phyloP scores from a whole-genome alignment of 2,329 filamentous ascomycete genomes.

The Bimuria novae-zelandiae region DNA sequence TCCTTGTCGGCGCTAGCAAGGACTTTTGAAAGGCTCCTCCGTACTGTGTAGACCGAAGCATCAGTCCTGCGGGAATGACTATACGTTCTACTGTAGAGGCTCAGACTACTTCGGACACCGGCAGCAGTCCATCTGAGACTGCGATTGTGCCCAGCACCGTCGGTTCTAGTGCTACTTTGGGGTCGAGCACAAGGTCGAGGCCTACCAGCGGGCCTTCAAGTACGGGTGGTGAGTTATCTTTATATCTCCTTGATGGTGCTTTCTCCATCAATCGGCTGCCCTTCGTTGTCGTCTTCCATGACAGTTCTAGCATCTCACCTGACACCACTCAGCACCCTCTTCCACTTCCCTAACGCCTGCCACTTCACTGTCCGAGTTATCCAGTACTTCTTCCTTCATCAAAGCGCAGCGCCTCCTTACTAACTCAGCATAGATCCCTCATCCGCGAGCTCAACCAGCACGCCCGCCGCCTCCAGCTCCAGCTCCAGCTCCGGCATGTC shows the following conservation, averaged over 20 bases:
- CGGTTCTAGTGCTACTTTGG: not conserved
- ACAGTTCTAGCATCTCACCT: not conserved
- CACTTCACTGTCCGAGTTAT: not conserved
- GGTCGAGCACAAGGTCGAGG: slow-evolving; percentile 5
- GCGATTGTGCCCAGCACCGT: not conserved
- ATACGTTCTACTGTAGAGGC: slow-evolving; percentile 14
- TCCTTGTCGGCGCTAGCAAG: too few relatives aligned
- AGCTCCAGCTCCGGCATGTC: slow-evolving; percentile 2
- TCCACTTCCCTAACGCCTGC: not conserved
- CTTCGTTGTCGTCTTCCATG: not conserved
- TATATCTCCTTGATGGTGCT: not conserved
- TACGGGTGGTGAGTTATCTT: not conserved
- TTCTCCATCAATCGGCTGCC: not conserved
- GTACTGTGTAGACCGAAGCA: slow-evolving; percentile 16
- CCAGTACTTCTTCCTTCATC: not conserved
- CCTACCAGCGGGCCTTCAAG: not conserved
- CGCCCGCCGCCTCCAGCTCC: not conserved
- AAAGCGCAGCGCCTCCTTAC: not conserved
- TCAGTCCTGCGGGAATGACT: slow-evolving; percentile 17
- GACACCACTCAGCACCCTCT: not conserved
- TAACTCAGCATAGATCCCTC: not conserved
- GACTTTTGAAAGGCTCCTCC: too few relatives aligned
- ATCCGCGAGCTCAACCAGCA: not conserved
- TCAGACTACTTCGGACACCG: slow-evolving; percentile 3
- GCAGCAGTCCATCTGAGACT: slow-evolving; percentile 7